Evolutionary conservation across 805 yeast species (phyloP), one percentile per base, ranked within the genome.

Genomic region (Wickerhamiella vanderwaltii): DNA sequence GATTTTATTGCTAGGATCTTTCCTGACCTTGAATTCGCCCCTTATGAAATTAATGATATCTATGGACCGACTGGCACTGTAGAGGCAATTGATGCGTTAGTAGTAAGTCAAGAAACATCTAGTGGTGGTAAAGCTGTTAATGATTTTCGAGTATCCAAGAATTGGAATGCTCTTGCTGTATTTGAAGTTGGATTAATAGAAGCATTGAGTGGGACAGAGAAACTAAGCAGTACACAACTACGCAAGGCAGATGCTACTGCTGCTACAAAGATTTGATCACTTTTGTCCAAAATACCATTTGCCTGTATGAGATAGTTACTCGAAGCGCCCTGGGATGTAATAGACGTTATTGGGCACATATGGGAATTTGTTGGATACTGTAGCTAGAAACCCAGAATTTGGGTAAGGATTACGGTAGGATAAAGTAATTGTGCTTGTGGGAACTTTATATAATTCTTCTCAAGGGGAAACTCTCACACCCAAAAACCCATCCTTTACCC

Each of bases 21-120:
- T 31, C 77, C 83, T 3, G 45, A 53, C 0, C 54, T 78, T 5
- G 43, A 47, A 0, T 62, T 75, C 9, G 74, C 75, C 22, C 62
- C 79, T 1, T 71, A 69, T 39, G 74, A 79, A 48, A 77, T 91
- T 35, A 70, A 76, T 46, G 97, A 91, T 56, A 71, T 87, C 0
- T 86, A 93, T 61, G 99, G 99, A 0, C 98, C 97, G 3, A 86
- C 98, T 0, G 94, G 85, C 0, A 68, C 71, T 9, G 68, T 80
- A 2, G 67, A 68, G 11, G 77, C 75, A 37, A 83, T 91, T 29
- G 82, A 87, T 49, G 79, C 86, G 0, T 66, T 91, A 30, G 76
- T 88, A 0, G 75, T 91, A 3, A 83, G 94, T 49, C 67, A 73
- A 33, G 98, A 91, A 53, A 79, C 96, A 0, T 60, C 67, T 0